phyloP scores from a whole-genome alignment of 495 filamentous ascomycete genomes.

The Mytilinidion resinicola region DNA sequence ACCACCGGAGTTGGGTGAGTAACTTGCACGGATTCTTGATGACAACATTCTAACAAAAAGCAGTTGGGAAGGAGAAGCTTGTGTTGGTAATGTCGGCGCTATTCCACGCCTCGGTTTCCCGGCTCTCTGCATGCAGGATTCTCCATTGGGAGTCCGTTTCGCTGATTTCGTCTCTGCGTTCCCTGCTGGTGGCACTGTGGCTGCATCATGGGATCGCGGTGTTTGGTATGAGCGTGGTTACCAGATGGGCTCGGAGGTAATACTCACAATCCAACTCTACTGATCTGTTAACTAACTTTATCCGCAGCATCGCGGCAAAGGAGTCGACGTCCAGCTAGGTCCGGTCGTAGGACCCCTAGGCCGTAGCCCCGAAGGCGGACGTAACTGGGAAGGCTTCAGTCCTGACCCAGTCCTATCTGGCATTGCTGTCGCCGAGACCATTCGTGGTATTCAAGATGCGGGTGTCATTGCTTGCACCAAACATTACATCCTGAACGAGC shows the following conservation, averaged over 20 bases:
- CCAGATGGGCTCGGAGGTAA: conserved; percentile 35
- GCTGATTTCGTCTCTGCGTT: conserved; percentile 41
- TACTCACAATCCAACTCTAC: too few species aligned
- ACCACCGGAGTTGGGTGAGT: conserved; percentile 77
- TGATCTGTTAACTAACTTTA: too few species aligned
- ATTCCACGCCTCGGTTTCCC: conserved; percentile 73
- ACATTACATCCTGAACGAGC: conserved; percentile 39
- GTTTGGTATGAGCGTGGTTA: conserved; percentile 36
- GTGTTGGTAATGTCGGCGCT: conserved; percentile 66
- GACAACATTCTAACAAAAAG: not conserved
- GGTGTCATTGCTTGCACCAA: conserved; percentile 39
- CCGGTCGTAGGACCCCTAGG: conserved; percentile 76
- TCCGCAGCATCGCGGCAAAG: conserved; percentile 31
- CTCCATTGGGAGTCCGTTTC: conserved; percentile 74
- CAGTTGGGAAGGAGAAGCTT: conserved; percentile 54
- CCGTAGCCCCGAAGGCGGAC: conserved; percentile 52
- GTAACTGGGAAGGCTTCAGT: conserved; percentile 71
- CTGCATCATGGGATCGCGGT: conserved; percentile 38
- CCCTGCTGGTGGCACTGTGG: conserved; percentile 37
- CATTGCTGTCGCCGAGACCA: conserved; percentile 34
- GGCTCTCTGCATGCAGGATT: conserved; percentile 82
- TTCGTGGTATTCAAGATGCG: conserved; percentile 38
- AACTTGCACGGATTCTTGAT: not conserved
- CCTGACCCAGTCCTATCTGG: conserved; percentile 40
- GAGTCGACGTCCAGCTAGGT: conserved; percentile 74